phyloP scores from a whole-genome alignment of 257 asterid species.

The Eucommia ulmoides region DNA sequence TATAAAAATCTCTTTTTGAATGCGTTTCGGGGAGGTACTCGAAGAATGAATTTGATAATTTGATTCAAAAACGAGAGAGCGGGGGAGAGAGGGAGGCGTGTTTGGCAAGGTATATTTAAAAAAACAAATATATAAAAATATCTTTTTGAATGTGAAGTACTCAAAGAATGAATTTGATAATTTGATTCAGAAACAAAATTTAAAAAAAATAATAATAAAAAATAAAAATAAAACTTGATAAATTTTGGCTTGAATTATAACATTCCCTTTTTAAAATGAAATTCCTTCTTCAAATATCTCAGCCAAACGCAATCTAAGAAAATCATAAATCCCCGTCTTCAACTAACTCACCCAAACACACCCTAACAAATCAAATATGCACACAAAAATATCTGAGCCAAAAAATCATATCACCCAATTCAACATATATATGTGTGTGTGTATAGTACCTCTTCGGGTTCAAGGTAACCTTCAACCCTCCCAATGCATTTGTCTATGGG shows the following conservation, averaged over 20 bases:
- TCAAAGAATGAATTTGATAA: too few species aligned
- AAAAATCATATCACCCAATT: neutral
- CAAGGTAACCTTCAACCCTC: conserved; percentile 60
- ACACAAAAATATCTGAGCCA: neutral
- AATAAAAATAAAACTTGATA: too few species aligned
- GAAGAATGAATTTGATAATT: neutral
- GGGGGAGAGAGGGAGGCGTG: neutral
- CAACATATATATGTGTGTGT: neutral
- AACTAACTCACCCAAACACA: neutral
- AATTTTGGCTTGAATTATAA: too few species aligned
- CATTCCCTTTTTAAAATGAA: neutral
- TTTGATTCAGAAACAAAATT: too few species aligned
- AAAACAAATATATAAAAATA: too few species aligned
- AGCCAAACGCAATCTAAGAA: neutral
- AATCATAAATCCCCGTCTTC: neutral
- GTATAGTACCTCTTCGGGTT: conserved; percentile 76
- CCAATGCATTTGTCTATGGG: conserved; percentile 45
- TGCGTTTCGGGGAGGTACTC: neutral
- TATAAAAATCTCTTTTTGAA: neutral
- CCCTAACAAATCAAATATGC: neutral
- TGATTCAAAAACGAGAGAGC: neutral
- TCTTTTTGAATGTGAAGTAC: neutral
- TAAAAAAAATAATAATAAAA: too few species aligned
- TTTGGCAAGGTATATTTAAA: too few species aligned
- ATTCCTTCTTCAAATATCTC: neutral